Conservation (phyloP, 2,329 filamentous ascomycete species). For the Pseudogymnoascus sp. region DNA sequence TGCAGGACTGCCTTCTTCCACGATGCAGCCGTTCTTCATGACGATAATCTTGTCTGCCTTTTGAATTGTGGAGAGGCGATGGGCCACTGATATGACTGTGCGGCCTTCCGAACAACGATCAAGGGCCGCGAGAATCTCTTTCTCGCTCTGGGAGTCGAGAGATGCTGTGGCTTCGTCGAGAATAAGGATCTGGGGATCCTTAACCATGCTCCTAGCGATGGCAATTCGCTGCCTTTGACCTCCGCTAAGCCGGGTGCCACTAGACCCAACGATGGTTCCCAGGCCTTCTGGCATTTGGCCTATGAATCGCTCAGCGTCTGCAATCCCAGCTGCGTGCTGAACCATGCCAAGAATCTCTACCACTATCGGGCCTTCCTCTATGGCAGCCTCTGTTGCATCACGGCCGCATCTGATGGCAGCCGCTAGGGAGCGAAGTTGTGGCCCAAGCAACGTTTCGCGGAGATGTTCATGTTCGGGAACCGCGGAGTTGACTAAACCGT, state of each 20-base stretch:
- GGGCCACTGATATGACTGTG: conserved; percentile 89
- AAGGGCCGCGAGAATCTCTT: conserved; percentile 69
- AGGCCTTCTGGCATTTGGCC: conserved; percentile 59
- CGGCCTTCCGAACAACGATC: conserved; percentile 65
- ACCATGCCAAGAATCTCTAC: neutral
- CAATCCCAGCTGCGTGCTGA: conserved; percentile 1
- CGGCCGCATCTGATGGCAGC: neutral
- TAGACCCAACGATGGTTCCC: conserved; percentile 65
- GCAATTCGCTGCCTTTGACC: conserved; percentile 73
- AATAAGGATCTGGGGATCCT: conserved; percentile 75
- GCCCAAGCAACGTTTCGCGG: neutral
- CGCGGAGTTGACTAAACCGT: conserved; percentile 38
- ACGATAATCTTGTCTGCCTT: conserved; percentile 97
- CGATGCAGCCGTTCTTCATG: conserved; percentile 75
- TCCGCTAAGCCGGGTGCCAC: conserved; percentile 66
- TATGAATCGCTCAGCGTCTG: conserved; percentile 56
- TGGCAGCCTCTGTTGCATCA: neutral
- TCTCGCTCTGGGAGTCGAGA: conserved; percentile 90
- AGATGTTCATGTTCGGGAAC: conserved; percentile 31
- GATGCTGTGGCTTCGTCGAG: conserved; percentile 97
- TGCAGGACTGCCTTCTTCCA: conserved; percentile 71
- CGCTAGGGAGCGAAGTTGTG: conserved; percentile 3
- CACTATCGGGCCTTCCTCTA: neutral
- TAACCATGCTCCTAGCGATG: conserved; percentile 54
- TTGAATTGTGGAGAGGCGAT: conserved; percentile 85